Conservation (phyloP, 2,329 filamentous ascomycete genomes). For the Didymella segeticola region DNA sequence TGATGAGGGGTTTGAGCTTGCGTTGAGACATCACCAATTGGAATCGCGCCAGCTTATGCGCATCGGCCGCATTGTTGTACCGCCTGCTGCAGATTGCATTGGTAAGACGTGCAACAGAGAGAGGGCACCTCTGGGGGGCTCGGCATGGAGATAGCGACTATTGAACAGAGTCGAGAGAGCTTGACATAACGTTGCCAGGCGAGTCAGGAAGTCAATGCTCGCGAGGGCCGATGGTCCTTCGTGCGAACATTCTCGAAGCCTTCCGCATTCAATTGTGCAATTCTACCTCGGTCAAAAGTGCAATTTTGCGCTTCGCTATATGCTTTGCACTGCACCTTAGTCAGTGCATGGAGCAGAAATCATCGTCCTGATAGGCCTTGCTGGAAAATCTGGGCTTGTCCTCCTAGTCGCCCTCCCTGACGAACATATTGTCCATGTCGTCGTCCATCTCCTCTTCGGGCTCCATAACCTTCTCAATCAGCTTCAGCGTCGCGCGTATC, state of each 20-base stretch:
- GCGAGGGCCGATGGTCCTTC: not conserved
- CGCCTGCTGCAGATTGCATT: not conserved
- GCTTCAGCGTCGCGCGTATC: conserved; percentile 74
- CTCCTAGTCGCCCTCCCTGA: conserved; percentile 16
- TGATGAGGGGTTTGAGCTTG: conserved; percentile 17
- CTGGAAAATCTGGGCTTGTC: not conserved
- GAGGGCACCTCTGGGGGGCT: not conserved
- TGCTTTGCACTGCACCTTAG: not conserved
- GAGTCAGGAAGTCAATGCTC: conserved; percentile 8
- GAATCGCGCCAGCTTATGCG: not conserved
- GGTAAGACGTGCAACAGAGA: no score
- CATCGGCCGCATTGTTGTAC: not conserved
- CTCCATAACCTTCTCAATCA: conserved; percentile 89
- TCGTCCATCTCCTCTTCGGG: conserved; percentile 60
- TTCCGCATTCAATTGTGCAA: conserved; percentile 12
- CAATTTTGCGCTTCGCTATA: conserved; percentile 3
- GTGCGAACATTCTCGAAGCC: conserved; percentile 15
- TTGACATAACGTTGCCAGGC: not conserved
- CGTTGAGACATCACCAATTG: not conserved
- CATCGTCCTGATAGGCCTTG: not conserved
- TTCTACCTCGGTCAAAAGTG: conserved; percentile 3
- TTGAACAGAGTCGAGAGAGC: not conserved
- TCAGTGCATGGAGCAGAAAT: not conserved
- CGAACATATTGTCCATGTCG: conserved; percentile 60
- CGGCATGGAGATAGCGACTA: not conserved